Base-by-base conservation (phyloP, 257 asterid species). In the Rhazya stricta region DNA sequence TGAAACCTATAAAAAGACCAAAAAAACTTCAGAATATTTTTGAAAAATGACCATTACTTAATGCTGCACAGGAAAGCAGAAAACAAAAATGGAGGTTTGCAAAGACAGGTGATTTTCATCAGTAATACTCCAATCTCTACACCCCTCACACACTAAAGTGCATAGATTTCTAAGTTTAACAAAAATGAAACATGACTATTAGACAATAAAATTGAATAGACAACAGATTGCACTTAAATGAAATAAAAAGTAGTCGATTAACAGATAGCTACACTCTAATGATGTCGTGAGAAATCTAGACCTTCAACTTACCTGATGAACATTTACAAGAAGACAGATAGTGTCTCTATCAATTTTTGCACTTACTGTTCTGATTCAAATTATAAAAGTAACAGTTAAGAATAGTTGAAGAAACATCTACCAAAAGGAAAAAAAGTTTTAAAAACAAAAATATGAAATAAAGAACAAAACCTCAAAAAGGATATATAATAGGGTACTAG, bases 321-420 rank as follows among this genome's bases (percentile, higher is more conserved):
- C 81, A 69, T 72, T 56, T 30, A 63, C 81, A 37, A 78, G 73
- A 71, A 78, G 81, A 41, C 81, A 72, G 25, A 78, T 42, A 9
- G 77, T 78, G 54, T 61, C 67, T 72, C 56, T 72, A 61, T 37
- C 54, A 51, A 63, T 65, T 51, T 78, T 72, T 41, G 73, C 76
- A 71, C 73, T 73, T n/a, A 78, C 68, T 78, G 81, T 74, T 78
- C 77, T 78, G 81, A 41, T 61, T 56, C 71, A 72, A 42, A 72
- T 60, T 62, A 19, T 50, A 66, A 66, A 16, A 67, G n/a, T 25
- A 76, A 39, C 56, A 39, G 60, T 67, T 65, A 67, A 51, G 57
- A 53, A 36, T 27, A 36, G 34, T 16, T 53, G 50, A 63, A 53
- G 62, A 11, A 75, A 67, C 21, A 51, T 37, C n/a, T 32, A 16